Base-by-base conservation (phyloP, 108 stramenopile genomes). In the Pseudonitzschia delicatissima region DNA sequence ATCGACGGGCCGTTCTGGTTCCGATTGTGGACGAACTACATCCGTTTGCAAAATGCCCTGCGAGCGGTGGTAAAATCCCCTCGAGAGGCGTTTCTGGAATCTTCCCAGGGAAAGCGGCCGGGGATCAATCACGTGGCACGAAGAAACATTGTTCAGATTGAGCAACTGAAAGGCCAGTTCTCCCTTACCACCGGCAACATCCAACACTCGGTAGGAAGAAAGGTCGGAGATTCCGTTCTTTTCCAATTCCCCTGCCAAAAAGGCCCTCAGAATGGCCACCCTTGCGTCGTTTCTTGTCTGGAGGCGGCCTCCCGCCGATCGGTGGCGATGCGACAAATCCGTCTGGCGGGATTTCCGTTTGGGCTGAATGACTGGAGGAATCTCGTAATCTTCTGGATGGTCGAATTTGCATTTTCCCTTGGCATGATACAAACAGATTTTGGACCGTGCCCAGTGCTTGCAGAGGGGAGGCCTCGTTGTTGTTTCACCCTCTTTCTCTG, bases 161-260 rank as follows among this genome's bases (percentile, higher is more conserved):
- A 55, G 28, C 5, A 55, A 27, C 32, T 55, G 53, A 33, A 55
- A 55, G 29, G 53, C 53, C n/a, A 55, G 32, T 15, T 55, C 53
- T 3, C 53, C 53, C 32, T 55, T 55, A 5, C 53, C 53, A 5
- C 53, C 53, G 1, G 53, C 53, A 8, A 55, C 53, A 27, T 55
- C 53, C 15, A 55, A 27, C 0, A 55, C 53, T n/a, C 7, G 2
- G 47, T 23, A 48, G 47, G 4, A 2, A 2, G 47, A 2, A 9
- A 48, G 47, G 17, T 48, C 47, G 20, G 23, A 7, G 20, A 2
- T 23, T 5, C 7, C 47, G n/a, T 7, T 48, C 21, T 23, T 21
- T 11, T 33, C 26, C 26, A 3, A 31, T 25, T 32, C 29, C 27
- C 20, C 0, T 33, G 53, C 53, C 5, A 55, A 11, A 33, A 55